Percentiles rank a stretch among this genome's conserved stretches.
phyloP scores from a whole-genome alignment of 768 basidiomycete genomes.

The Pilatotrama ljubarskyi region DNA sequence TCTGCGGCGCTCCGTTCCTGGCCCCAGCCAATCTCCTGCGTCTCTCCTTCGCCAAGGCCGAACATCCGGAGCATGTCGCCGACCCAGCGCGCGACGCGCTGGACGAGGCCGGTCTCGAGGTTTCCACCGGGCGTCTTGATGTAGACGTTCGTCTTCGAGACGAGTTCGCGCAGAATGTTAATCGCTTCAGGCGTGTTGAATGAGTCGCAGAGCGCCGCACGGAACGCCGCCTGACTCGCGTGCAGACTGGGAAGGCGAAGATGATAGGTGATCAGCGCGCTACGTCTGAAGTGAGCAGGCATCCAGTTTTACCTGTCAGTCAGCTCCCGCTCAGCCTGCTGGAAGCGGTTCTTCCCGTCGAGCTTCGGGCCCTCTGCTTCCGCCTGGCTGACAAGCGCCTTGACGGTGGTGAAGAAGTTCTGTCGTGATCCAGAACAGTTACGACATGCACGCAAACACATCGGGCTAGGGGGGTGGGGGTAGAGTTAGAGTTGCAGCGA shows the following conservation, averaged over 20 bases:
- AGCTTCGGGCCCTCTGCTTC: constrained; percentile 47
- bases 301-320: constrained; percentile 51
- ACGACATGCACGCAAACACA: not conserved
- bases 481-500: constrained; percentile 9
- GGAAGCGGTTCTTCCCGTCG: constrained; percentile 67
- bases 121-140: constrained; percentile 64
- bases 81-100: constrained; percentile 66
- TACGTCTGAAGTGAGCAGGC: not conserved
- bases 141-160: constrained; percentile 87
- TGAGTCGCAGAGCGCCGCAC: constrained; percentile 88
- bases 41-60: constrained; percentile 73
- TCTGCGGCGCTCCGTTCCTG: constrained; percentile 49
- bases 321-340: constrained; percentile 67
- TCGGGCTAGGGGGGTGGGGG: not conserved
- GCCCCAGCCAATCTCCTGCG: constrained; percentile 83
- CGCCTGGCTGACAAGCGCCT: constrained; percentile 70
- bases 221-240: constrained; percentile 74
- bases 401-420: constrained; percentile 94
- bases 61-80: constrained; percentile 77
- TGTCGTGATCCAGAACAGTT: constrained; percentile 31
- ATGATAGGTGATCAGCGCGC: not conserved
- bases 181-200: constrained; percentile 93
- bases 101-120: constrained; percentile 63
- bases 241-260: constrained; percentile 53
- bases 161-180: constrained; percentile 72